These are phyloP conservation scores for Gorgonomyces haynaldii DNA, from an alignment of 192 early-diverging fungal species.

Conservation along the genomic window DNA sequence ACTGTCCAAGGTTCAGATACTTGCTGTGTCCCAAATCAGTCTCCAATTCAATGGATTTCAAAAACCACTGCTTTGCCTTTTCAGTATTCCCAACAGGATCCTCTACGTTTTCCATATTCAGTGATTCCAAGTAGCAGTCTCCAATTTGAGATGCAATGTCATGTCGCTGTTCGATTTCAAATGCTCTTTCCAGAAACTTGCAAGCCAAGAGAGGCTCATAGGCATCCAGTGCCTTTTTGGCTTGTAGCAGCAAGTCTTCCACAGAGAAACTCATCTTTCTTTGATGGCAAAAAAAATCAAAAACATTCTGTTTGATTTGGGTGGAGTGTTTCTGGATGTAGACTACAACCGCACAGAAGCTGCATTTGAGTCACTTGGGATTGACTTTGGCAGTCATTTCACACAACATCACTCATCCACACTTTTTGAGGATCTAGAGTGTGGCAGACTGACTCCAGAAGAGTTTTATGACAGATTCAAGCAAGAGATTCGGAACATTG, in stretches of 20 bases:
- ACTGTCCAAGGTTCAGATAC: constrained; percentile 70
- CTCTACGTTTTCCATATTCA: background rate
- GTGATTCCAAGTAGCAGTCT: constrained; percentile 11
- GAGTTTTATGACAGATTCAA: constrained; percentile 3
- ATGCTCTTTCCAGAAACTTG: constrained; percentile 55
- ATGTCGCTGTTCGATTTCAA: constrained; percentile 54
- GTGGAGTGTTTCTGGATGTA: constrained; percentile 4
- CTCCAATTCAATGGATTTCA: constrained; percentile 54
- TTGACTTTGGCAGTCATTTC: background rate
- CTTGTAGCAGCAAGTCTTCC: constrained; percentile 13
- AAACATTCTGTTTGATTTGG: constrained; percentile 7
- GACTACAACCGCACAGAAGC: background rate
- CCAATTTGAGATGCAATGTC: constrained; percentile 50
- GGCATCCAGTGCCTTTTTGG: constrained; percentile 43
- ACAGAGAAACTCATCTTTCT: constrained; percentile 1
- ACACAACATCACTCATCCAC: background rate
- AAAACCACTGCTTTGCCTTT: constrained; percentile 36
- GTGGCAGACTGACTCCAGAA: background rate
- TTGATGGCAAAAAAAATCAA: background rate
- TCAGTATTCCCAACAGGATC: constrained; percentile 2
- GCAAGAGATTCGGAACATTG: background rate
- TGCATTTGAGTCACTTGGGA: background rate
- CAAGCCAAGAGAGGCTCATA: constrained; percentile 64
- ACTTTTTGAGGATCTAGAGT: constrained; percentile 2
- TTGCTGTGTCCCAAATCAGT: constrained; percentile 59